Percentiles rank a stretch among this genome's conserved stretches.
phyloP scores from a whole-genome alignment of 2,329 filamentous ascomycete species.

The Sphaerulina musiva region DNA sequence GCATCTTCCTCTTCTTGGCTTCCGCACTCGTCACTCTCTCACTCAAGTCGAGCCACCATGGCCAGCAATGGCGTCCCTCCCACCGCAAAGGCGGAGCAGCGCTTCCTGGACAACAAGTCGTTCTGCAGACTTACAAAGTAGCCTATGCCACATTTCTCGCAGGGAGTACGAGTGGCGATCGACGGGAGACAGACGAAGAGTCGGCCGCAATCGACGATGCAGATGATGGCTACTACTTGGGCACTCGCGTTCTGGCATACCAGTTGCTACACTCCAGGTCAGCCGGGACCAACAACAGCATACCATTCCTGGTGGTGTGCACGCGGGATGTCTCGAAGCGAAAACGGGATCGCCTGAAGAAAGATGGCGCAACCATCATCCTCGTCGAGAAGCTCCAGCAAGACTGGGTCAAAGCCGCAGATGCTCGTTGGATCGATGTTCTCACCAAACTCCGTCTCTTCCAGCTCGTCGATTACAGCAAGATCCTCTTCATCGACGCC shows the following conservation, averaged over 20 bases:
- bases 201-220: conserved; percentile 24
- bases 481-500: conserved; percentile 35
- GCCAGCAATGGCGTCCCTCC: conserved; percentile 20
- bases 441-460: conserved; percentile 36
- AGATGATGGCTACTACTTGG: conserved; percentile 35
- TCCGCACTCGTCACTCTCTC: conserved; percentile 33
- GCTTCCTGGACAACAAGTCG: conserved; percentile 13
- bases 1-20: conserved; percentile 32
- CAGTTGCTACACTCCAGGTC: conserved; percentile 35
- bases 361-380: conserved; percentile 35
- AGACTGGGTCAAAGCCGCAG: conserved; percentile 29
- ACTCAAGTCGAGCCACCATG: conserved; percentile 21
- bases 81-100: conserved; percentile 8
- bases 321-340: conserved; percentile 32
- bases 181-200: conserved; percentile 20
- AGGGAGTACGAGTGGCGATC: conserved; percentile 22
- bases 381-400: conserved; percentile 31
- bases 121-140: conserved; percentile 27
- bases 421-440: conserved; percentile 32
- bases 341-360: conserved; percentile 33
- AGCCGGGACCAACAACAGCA: conserved; percentile 32
- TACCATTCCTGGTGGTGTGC: conserved; percentile 37
- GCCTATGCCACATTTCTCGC: conserved; percentile 38
- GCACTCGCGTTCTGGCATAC: conserved; percentile 34
- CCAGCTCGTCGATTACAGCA: conserved; percentile 30